phyloP scores from a whole-genome alignment of 768 basidiomycete species.

The Podaxis carcinomalis region DNA sequence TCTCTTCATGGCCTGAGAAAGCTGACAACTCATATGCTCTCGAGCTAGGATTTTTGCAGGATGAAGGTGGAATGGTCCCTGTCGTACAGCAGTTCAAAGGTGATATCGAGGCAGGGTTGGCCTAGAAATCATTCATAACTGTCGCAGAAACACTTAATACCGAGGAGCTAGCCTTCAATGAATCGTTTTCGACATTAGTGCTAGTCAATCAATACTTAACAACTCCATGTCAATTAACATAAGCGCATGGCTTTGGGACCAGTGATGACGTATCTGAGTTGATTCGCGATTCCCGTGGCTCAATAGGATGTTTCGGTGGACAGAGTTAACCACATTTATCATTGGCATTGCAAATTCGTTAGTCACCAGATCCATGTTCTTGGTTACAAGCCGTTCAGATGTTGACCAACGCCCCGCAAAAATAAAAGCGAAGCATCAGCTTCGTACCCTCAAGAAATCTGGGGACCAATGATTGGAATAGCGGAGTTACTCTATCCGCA shows the following conservation, averaged over 20 bases:
- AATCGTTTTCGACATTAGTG: background rate
- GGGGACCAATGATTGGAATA: background rate
- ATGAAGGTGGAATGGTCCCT: constrained; percentile 42
- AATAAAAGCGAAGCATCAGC: background rate
- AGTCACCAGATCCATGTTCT: background rate
- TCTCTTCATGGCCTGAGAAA: constrained; percentile 43
- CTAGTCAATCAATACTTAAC: background rate
- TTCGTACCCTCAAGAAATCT: background rate
- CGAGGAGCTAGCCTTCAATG: background rate
- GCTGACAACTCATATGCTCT: constrained; percentile 43
- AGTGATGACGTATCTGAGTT: background rate
- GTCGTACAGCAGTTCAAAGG: constrained; percentile 32
- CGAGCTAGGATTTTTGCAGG: constrained; percentile 37
- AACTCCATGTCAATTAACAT: background rate
- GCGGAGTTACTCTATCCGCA: background rate
- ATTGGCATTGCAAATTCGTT: background rate
- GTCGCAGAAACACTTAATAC: background rate
- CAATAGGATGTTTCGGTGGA: background rate
- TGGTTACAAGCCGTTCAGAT: background rate
- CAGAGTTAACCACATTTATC: background rate
- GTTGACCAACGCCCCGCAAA: background rate
- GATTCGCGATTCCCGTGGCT: background rate
- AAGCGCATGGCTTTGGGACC: background rate
- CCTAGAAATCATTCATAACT: background rate
- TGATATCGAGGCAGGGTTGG: constrained; percentile 1